phyloP scores from a whole-genome alignment of 257 asterid genomes.

The Paulownia fortunei region DNA sequence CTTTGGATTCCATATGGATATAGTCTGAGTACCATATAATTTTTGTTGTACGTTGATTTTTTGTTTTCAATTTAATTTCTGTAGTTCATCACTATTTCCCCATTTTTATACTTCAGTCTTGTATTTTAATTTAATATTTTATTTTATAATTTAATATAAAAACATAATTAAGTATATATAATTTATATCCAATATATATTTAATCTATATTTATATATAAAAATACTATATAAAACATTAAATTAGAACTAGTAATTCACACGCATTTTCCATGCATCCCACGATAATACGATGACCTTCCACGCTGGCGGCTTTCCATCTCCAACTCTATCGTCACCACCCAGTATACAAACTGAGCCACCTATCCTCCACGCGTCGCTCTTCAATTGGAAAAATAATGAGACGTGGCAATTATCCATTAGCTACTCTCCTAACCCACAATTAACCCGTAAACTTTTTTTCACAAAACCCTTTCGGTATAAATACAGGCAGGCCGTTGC shows the following conservation, averaged over 20 bases:
- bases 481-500: neutral
- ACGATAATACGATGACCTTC: neutral
- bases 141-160: too few species aligned
- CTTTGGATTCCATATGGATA: too few species aligned
- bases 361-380: neutral
- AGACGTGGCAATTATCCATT: neutral
- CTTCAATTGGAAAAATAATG: neutral
- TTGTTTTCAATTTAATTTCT: too few species aligned
- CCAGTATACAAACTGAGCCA: neutral
- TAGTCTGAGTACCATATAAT: neutral
- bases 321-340: neutral
- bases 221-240: too few species aligned
- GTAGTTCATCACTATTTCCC: too few species aligned
- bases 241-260: too few species aligned
- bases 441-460: neutral
- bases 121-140: too few species aligned
- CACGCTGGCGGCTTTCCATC: neutral
- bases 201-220: too few species aligned
- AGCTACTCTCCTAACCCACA: neutral
- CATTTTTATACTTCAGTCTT: too few species aligned
- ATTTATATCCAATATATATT: too few species aligned
- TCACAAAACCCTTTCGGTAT: conserved; percentile 17
- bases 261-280: neutral
- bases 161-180: too few species aligned
- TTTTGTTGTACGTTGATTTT: too few species aligned